Percentiles rank a stretch among this genome's conserved stretches.
phyloP scores from a whole-genome alignment of 768 basidiomycete species.

The Tylopilus felleus region DNA sequence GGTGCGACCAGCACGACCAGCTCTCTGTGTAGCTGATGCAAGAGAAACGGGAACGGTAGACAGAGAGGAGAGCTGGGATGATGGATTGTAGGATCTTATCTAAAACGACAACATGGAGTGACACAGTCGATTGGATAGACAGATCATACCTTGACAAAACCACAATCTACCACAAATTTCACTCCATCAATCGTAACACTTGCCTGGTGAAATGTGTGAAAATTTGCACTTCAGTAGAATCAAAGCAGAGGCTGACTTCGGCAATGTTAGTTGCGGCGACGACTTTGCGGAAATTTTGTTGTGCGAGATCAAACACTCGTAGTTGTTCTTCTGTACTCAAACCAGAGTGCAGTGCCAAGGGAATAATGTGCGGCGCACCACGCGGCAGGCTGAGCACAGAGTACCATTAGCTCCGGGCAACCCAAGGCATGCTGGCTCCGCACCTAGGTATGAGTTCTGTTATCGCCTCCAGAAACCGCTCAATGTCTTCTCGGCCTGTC shows the following conservation, averaged over 20 bases:
- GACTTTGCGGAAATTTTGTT: conserved; percentile 79
- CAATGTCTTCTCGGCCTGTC: conserved; percentile 96
- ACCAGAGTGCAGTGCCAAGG: conserved; percentile 85
- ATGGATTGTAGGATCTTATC: conserved; percentile 90
- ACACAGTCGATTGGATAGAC: not conserved
- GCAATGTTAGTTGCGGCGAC: conserved; percentile 96
- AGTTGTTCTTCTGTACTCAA: conserved; percentile 86
- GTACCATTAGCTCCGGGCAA: not conserved
- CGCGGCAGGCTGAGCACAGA: conserved; percentile 42
- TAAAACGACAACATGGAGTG: conserved; percentile 29
- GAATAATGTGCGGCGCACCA: conserved; percentile 54
- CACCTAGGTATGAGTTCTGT: conserved; percentile 76
- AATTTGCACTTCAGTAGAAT: not conserved
- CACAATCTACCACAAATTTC: conserved; percentile 89
- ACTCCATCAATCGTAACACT: conserved; percentile 97
- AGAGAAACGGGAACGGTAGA: conserved; percentile 78
- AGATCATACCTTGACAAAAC: conserved; percentile 82
- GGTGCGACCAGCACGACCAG: conserved; percentile 93
- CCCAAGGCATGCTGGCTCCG: conserved; percentile 1
- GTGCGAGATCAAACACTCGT: conserved; percentile 73
- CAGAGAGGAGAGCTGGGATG: conserved; percentile 80
- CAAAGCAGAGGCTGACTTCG: conserved; percentile 50
- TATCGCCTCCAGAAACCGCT: conserved; percentile 77
- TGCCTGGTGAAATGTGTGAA: conserved; percentile 47
- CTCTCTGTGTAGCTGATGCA: conserved; percentile 89